These are phyloP conservation scores for Physcomitrellopsis africana DNA, from an alignment of 225 moss, liverwort and hornwort species.

Conservation along the genomic window DNA sequence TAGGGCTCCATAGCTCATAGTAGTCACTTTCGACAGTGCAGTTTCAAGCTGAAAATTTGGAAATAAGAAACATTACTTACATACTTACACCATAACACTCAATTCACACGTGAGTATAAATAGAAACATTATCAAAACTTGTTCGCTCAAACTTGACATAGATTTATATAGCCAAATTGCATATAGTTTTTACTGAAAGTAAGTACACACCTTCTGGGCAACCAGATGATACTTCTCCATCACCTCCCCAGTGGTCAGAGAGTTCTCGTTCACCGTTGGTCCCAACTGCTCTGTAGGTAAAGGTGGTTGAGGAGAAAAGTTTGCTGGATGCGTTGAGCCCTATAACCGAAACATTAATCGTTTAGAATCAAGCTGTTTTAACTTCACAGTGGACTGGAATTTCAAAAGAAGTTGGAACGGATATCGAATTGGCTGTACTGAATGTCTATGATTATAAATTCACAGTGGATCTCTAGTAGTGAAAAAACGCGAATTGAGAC, in stretches of 20 bases:
- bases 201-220: conserved; percentile 74
- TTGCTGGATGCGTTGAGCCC: conserved; percentile 51
- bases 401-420: conserved; percentile 5
- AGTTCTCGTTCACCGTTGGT: conserved; percentile 64
- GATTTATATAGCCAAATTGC: not conserved
- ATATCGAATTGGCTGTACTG: conserved; percentile 15
- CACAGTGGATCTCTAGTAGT: not conserved
- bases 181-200: not conserved
- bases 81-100: not conserved
- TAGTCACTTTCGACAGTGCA: conserved; percentile 67
- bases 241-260: conserved; percentile 84
- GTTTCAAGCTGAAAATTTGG: conserved; percentile 67
- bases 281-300: conserved; percentile 62
- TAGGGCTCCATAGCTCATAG: conserved; percentile 53
- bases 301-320: conserved; percentile 59
- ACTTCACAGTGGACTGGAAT: conserved; percentile 24
- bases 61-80: conserved; percentile 12
- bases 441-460: conserved; percentile 6
- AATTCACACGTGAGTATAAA: not conserved
- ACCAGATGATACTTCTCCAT: conserved; percentile 95
- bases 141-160: conserved; percentile 2
- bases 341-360: conserved; percentile 26
- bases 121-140: conserved; percentile 5
- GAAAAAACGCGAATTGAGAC: not conserved
- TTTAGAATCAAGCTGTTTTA: conserved; percentile 5